Conservation (phyloP, 2,329 filamentous ascomycete genomes). For the Fusarium decemcellulare region DNA sequence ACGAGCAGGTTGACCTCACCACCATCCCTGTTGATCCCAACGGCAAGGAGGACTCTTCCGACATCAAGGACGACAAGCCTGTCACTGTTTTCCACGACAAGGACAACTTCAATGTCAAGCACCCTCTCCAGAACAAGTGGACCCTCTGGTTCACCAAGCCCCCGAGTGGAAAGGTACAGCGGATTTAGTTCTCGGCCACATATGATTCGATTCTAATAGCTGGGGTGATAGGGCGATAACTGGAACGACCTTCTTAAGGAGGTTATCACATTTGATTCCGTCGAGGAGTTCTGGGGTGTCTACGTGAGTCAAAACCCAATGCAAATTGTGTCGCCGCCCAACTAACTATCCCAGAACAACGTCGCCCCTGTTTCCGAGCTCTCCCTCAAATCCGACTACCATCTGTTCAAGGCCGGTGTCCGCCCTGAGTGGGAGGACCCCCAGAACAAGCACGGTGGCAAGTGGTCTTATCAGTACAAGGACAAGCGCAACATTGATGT, state of each 20-base stretch:
- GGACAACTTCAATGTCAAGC: conserved; percentile 99
- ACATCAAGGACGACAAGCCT: conserved; percentile 71
- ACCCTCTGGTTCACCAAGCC: conserved; percentile 99
- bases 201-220: conserved; percentile 25
- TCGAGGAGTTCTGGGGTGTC: conserved; percentile 99
- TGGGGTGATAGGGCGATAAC: conserved; percentile 83
- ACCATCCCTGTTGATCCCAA: conserved; percentile 78
- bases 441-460: conserved; percentile 99
- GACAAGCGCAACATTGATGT: conserved; percentile 93
- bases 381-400: conserved; percentile 98
- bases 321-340: conserved; percentile 22
- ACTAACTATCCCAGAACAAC: conserved; percentile 80
- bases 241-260: conserved; percentile 99
- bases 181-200: conserved; percentile 7
- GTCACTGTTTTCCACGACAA: conserved; percentile 98
- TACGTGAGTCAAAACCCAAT: conserved; percentile 77
- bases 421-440: conserved; percentile 98
- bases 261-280: conserved; percentile 98
- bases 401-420: conserved; percentile 98
- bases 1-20: conserved; percentile 75
- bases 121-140: conserved; percentile 97
- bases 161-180: conserved; percentile 88
- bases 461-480: conserved; percentile 99
- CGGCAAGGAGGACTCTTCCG: conserved; percentile 68
- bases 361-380: conserved; percentile 97